A percentile compares a stretch with the other conserved stretches of the same genome.
Conservation (phyloP, 2,329 filamentous ascomycete species). For the Fusarium citri region DNA sequence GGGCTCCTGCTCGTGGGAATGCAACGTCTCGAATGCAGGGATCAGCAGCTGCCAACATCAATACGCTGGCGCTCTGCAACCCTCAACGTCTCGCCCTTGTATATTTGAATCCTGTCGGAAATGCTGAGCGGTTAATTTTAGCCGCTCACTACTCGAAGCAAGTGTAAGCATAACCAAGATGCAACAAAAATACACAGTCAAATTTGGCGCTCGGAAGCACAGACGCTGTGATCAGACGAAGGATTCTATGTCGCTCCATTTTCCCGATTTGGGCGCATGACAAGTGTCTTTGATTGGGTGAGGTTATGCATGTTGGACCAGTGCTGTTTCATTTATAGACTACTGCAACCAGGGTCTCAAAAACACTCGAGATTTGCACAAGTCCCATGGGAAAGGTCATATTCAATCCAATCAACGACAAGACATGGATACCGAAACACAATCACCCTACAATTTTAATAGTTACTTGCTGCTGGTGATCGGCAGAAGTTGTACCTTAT, state of each 20-base stretch:
- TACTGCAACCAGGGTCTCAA: neutral
- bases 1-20: neutral
- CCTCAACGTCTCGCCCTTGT: too few species aligned
- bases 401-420: neutral
- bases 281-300: neutral
- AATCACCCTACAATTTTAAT: neutral
- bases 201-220: neutral
- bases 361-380: neutral
- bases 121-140: too few species aligned
- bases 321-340: neutral
- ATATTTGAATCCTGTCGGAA: too few species aligned
- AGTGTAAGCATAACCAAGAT: too few species aligned
- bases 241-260: neutral
- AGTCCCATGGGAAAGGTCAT: neutral
- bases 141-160: too few species aligned
- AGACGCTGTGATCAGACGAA: neutral
- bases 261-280: neutral
- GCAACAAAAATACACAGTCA: too few species aligned
- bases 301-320: neutral
- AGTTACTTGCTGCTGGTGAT: neutral
- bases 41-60: too few species aligned
- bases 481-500: neutral
- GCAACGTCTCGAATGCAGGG: neutral
- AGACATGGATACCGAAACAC: neutral
- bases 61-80: too few species aligned